Conservation (phyloP, 495 filamentous ascomycete genomes). For the Annulohypoxylon nitens region DNA sequence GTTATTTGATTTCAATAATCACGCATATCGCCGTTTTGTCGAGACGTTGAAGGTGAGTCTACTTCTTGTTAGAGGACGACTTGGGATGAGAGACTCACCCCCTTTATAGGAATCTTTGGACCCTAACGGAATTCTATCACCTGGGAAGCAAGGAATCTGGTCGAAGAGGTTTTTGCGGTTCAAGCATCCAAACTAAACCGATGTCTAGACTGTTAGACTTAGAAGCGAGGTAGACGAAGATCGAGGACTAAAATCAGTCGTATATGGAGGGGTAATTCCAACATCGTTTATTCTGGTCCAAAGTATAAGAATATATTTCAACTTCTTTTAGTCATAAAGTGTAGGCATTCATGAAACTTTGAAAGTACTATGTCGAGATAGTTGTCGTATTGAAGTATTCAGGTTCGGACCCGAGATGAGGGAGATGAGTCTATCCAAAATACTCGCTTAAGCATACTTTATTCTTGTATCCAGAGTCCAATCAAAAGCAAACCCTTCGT, state of each 20-base stretch:
- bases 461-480: neutral
- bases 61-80: neutral
- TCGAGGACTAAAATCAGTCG: too few relatives aligned
- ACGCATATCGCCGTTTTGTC: slow-evolving; percentile 58
- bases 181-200: neutral
- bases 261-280: too few relatives aligned
- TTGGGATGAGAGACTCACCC: neutral
- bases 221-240: neutral
- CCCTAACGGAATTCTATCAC: slow-evolving; percentile 44
- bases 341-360: too few relatives aligned
- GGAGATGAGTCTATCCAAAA: too few relatives aligned
- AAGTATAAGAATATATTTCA: neutral
- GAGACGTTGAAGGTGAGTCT: slow-evolving; percentile 57
- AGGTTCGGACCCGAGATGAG: neutral
- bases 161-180: slow-evolving; percentile 34
- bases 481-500: neutral
- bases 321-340: neutral
- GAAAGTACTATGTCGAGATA: neutral
- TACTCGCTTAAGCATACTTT: too few relatives aligned
- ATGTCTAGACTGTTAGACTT: neutral
- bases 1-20: slow-evolving; percentile 60
- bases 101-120: slow-evolving; percentile 38
- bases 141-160: slow-evolving; percentile 47
- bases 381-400: neutral
- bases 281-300: too few relatives aligned